Evolutionary conservation across 768 basidiomycete species (phyloP).

Genomic region (Pleurotus tuber-regium): DNA sequence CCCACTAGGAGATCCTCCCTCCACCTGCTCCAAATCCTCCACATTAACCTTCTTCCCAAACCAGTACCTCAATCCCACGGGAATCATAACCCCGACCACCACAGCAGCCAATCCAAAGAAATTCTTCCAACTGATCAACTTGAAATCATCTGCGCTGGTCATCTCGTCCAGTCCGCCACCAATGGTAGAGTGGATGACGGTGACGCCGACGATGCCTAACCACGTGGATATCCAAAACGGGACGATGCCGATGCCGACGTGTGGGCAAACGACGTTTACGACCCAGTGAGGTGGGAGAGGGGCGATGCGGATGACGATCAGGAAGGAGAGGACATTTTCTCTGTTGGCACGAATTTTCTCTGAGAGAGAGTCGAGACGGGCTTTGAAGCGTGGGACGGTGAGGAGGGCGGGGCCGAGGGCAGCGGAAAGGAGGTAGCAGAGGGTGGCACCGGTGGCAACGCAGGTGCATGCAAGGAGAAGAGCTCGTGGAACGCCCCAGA

Average conservation of each 20-base stretch:
- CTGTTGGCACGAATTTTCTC: slow-evolving; percentile 75
- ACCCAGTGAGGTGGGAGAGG: slow-evolving; percentile 98
- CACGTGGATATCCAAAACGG: slow-evolving; percentile 91
- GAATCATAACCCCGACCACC: slow-evolving; percentile 89
- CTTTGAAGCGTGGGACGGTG: slow-evolving; percentile 81
- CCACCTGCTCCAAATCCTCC: slow-evolving; percentile 32
- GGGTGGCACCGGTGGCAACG: slow-evolving; percentile 85
- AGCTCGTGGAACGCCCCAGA: slow-evolving; percentile 87
- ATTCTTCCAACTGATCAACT: slow-evolving; percentile 90
- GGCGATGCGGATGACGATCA: slow-evolving; percentile 92
- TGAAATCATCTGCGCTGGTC: slow-evolving; percentile 92
- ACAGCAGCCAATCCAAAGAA: slow-evolving; percentile 83
- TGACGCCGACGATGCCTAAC: slow-evolving; percentile 87
- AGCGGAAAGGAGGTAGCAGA: slow-evolving; percentile 91
- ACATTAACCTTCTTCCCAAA: slow-evolving; percentile 60
- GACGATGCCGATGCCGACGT: slow-evolving; percentile 81
- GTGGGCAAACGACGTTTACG: slow-evolving; percentile 88
- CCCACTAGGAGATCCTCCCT: slow-evolving; percentile 14
- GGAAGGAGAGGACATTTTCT: slow-evolving; percentile 85
- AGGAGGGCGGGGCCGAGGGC: slow-evolving; percentile 92
- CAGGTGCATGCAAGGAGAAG: slow-evolving; percentile 90
- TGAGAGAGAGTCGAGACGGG: slow-evolving; percentile 78
- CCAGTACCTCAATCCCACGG: slow-evolving; percentile 84
- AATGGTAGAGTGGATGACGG: slow-evolving; percentile 94
- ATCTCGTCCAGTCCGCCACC: slow-evolving; percentile 92